Evolutionary conservation across 805 yeast species (phyloP).

Genomic region (Kregervanrija delftensis): DNA sequence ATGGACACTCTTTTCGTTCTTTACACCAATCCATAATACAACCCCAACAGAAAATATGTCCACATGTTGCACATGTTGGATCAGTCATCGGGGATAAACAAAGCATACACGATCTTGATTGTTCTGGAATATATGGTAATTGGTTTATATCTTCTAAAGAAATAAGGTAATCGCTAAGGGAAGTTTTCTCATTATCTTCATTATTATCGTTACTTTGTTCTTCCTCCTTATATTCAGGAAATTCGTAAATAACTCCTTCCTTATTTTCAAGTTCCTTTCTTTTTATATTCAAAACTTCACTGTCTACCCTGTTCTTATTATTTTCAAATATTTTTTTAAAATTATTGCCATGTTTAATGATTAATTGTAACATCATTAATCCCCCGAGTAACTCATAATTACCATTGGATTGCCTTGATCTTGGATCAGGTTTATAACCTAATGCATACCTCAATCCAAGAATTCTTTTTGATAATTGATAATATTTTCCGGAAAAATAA

Average conservation of each 20-base stretch:
- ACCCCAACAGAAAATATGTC: conserved; percentile 89
- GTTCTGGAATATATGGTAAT: conserved; percentile 63
- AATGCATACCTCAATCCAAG: conserved; percentile 76
- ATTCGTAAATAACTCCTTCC: too few species aligned
- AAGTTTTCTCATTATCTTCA: background rate
- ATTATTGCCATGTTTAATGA: conserved; percentile 33
- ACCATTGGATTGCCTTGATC: conserved; percentile 35
- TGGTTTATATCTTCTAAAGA: conserved; percentile 42
- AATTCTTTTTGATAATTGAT: conserved; percentile 67
- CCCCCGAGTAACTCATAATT: conserved; percentile 75
- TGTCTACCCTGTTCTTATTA: background rate
- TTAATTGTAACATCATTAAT: conserved; percentile 46
- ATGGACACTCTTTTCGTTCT: conserved; percentile 84
- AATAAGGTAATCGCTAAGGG: background rate
- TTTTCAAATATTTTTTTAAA: background rate
- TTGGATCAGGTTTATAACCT: conserved; percentile 51
- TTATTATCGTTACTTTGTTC: background rate
- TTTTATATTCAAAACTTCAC: too few species aligned
- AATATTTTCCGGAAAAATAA: conserved; percentile 77
- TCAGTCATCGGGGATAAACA: conserved; percentile 74
- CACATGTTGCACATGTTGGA: conserved; percentile 86
- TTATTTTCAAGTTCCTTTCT: too few species aligned
- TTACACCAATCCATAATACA: conserved; percentile 88
- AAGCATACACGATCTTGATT: conserved; percentile 73
- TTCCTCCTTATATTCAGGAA: too few species aligned